Conservation (phyloP, 148 eudicot species). For the Arctostaphylos glauca region DNA sequence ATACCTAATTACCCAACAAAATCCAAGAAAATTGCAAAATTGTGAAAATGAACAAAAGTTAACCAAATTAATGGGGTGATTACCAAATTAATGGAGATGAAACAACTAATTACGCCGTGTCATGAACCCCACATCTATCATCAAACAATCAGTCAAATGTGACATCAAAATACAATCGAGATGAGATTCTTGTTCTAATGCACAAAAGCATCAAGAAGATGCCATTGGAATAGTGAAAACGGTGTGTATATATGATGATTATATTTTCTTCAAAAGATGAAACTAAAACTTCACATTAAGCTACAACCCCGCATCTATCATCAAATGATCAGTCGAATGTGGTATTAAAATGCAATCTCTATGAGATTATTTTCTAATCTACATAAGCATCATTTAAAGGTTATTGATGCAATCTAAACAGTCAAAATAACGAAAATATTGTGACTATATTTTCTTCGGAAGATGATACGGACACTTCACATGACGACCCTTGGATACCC, state of each 20-base stretch:
- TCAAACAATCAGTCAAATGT: neutral
- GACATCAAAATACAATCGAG: neutral
- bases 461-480: neutral
- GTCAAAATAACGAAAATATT: neutral
- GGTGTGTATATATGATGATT: neutral
- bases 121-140: neutral
- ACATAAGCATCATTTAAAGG: neutral
- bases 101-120: neutral
- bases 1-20: slow-evolving; percentile 30
- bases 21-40: neutral
- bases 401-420: neutral
- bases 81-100: neutral
- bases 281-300: neutral
- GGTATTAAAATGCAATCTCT: neutral
- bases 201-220: neutral
- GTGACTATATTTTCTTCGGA: neutral
- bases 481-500: neutral
- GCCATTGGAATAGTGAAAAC: neutral
- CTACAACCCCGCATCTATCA: neutral
- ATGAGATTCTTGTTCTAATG: neutral
- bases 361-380: neutral
- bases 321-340: neutral
- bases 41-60: neutral
- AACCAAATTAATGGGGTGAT: neutral
- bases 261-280: neutral